These are phyloP conservation scores for Quercus engelmannii DNA, from an alignment of 306 rosid species.

Conservation along the genomic window DNA sequence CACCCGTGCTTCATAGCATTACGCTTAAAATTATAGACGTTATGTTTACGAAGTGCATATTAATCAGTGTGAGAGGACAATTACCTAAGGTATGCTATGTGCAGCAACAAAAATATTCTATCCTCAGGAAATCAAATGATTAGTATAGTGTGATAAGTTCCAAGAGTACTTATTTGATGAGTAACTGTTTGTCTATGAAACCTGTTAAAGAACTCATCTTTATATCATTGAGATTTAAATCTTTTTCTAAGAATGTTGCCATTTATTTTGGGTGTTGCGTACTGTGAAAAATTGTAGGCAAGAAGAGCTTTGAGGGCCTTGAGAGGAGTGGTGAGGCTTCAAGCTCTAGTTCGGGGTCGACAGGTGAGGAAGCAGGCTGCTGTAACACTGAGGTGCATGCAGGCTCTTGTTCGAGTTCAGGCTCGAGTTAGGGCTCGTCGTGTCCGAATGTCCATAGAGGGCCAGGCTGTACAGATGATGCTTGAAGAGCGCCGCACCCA, in stretches of 20 bases:
- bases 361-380: slow-evolving; percentile 99
- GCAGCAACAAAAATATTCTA: not conserved
- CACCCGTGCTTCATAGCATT: no score
- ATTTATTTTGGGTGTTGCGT: not conserved
- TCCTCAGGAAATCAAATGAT: not conserved
- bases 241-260: not conserved
- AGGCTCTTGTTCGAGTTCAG: slow-evolving; percentile 94
- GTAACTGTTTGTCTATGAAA: not conserved
- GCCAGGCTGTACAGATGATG: slow-evolving; percentile 85
- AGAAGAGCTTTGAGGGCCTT: slow-evolving; percentile 95
- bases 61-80: no score
- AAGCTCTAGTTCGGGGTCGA: slow-evolving; percentile 89
- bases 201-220: not conserved
- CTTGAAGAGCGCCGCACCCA: slow-evolving; percentile 57
- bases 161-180: not conserved
- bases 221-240: not conserved
- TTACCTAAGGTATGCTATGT: not conserved
- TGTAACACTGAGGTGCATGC: slow-evolving; percentile 96
- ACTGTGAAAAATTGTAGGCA: slow-evolving; percentile 47
- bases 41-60: no score
- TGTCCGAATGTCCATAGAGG: slow-evolving; percentile 87
- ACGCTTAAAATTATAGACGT: no score
- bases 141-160: no score
- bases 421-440: slow-evolving; percentile 94
- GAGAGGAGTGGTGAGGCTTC: slow-evolving; percentile 95